phyloP scores from a whole-genome alignment of 306 rosid genomes.

The Spatholobus suberectus region DNA sequence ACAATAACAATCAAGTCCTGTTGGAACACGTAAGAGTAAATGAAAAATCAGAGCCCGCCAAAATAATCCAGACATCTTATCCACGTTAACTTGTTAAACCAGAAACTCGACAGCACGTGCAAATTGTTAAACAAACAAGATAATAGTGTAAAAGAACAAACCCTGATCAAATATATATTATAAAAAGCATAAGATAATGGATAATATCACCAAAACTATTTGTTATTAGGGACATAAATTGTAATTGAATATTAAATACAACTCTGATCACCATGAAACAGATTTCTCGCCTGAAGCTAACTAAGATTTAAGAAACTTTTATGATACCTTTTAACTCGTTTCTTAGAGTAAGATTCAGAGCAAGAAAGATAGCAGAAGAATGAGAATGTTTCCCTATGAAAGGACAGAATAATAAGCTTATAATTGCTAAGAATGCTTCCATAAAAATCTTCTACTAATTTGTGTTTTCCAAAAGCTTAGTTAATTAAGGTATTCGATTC shows the following conservation, averaged over 20 bases:
- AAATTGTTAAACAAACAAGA: not conserved
- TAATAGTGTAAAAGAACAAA: not conserved
- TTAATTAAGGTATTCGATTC: slow-evolving; percentile 5
- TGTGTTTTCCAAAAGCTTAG: slow-evolving; percentile 13
- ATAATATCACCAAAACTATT: not conserved
- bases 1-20: not conserved
- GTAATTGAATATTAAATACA: not conserved
- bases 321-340: not conserved
- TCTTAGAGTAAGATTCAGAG: not conserved
- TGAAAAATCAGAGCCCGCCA: not conserved
- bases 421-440: not conserved
- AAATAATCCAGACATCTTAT: not conserved
- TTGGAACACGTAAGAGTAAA: not conserved
- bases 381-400: not conserved
- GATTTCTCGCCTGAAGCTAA: not conserved
- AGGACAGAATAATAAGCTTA: slow-evolving; percentile 10
- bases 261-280: slow-evolving; percentile 25
- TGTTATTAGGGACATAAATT: not conserved
- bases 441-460: not conserved
- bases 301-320: not conserved
- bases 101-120: not conserved
- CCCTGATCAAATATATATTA: not conserved
- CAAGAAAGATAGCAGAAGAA: slow-evolving; percentile 20
- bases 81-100: not conserved
- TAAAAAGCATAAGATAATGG: not conserved